Evolutionary conservation across 768 basidiomycete species (phyloP), one percentile per base, ranked within the genome.

Genomic region (Boletus eberwhitei): DNA sequence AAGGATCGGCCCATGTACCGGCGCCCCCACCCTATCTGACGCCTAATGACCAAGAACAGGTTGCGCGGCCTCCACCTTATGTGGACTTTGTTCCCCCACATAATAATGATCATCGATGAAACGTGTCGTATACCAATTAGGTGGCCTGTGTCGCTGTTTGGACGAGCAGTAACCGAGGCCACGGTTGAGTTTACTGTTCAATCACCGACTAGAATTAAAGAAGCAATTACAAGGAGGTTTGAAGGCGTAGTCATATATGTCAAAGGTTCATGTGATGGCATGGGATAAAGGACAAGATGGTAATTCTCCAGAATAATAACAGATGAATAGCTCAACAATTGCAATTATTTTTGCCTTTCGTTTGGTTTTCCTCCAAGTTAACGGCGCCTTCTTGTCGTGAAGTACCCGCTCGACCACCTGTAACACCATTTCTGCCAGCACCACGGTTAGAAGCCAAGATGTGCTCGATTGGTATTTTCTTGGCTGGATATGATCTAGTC

Each of bases 401-500:
- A 40, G 75, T 71, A 56, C 80, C 81, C 6, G 76, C 68, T 57
- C 86, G 82, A 59, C 71, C 73, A 38, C 81, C 78, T 6, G 79
- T 71, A 52, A 77, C 76, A 56, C 85, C 86, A 52, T 83, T 77
- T 62, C 87, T 83, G 24, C 84, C 84, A 24, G 82, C 75, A 45
- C 75, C 81, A 41, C 88, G 85, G 38, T 88, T 85, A 13, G 94
- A 88, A 47, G 92, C 91, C 61, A 94, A 74, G 64, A 97, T 94
- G 61, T 93, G 89, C 64, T 98, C 96, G 69, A 98, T 90, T n/a
- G 88, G 88, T 64, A 89, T 86, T 65, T 87, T 87, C 80, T 88
- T 89, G 70, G 87, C 87, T 88, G 70, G 8, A 56, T 48, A 48
- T 24, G 12, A 29, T n/a, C n/a, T 14, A 32, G 49, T 54, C 4